phyloP scores from a whole-genome alignment of 2,329 filamentous ascomycete species.

The Aspergillus persii region DNA sequence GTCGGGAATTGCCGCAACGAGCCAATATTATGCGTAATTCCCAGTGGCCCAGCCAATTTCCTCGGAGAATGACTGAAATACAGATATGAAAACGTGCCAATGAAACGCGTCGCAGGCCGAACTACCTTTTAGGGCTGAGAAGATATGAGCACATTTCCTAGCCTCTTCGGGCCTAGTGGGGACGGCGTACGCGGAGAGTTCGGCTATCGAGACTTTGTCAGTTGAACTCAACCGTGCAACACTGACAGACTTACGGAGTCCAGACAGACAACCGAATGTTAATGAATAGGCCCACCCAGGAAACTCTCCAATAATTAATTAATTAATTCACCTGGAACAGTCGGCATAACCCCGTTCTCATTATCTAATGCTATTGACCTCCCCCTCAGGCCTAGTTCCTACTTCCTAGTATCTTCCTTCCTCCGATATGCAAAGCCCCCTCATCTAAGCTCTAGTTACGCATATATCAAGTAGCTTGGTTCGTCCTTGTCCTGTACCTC shows the following conservation, averaged over 20 bases:
- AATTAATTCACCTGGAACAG: neutral
- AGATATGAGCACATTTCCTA: conserved; percentile 33
- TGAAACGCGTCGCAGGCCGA: no score
- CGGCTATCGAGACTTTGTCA: neutral
- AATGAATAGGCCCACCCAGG: no score
- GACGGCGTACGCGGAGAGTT: neutral
- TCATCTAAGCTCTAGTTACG: neutral
- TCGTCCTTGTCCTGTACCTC: neutral
- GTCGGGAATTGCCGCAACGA: no score
- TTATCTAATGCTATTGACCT: neutral
- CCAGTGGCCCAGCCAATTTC: no score
- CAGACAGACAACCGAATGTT: no score
- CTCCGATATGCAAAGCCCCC: neutral
- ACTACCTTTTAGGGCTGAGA: conserved; percentile 16
- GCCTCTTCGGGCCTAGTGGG: conserved; percentile 11
- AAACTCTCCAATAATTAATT: no score
- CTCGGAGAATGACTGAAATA: no score
- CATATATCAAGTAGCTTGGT: neutral
- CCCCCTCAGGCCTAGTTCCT: neutral
- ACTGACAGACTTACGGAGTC: no score
- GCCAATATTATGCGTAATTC: no score
- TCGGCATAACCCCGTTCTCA: neutral
- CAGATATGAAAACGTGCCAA: neutral
- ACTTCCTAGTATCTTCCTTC: neutral
- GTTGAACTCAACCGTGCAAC: no score